A percentile compares a stretch with the other conserved stretches of the same genome.
Conservation (phyloP, 1,139 yeast species). For the Sugiyamaella paludigena region DNA sequence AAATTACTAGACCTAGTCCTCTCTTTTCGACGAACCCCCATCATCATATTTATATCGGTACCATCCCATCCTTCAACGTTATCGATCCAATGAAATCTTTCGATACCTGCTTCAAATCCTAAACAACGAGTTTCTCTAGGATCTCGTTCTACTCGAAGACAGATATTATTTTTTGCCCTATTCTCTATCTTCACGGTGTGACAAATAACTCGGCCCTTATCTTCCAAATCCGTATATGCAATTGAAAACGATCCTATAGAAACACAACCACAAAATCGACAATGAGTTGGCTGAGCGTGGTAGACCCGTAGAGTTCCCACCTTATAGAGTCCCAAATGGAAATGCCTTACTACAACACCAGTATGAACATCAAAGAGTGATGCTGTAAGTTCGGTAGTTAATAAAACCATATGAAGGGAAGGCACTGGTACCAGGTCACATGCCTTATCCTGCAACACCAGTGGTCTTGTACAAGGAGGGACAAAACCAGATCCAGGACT, state of each 20-base stretch:
- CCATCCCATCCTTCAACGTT: conserved; percentile 73
- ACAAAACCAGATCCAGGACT: not conserved
- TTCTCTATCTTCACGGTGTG: conserved; percentile 74
- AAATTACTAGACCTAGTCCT: not conserved
- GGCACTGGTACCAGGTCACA: conserved; percentile 30
- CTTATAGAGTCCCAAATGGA: conserved; percentile 60
- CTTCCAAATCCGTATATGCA: conserved; percentile 62
- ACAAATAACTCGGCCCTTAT: conserved; percentile 54
- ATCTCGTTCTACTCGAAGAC: conserved; percentile 87
- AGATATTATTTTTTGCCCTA: conserved; percentile 73
- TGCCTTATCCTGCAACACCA: conserved; percentile 19
- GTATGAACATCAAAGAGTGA: conserved; percentile 69
- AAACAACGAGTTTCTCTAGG: conserved; percentile 86
- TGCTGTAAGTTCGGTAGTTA: conserved; percentile 28
- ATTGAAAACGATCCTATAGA: conserved; percentile 70
- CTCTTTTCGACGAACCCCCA: conserved; percentile 60
- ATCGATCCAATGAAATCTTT: conserved; percentile 64
- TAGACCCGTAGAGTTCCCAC: conserved; percentile 62
- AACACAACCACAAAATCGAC: conserved; percentile 88
- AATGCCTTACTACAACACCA: conserved; percentile 58
- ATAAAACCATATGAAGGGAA: conserved; percentile 33
- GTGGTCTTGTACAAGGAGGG: conserved; percentile 22
- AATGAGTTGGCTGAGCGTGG: conserved; percentile 83
- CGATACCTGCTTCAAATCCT: conserved; percentile 74
- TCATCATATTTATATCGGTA: conserved; percentile 71